Percentiles rank a stretch among this genome's conserved stretches.
These are phyloP conservation scores for Diutina siamensis DNA, from an alignment of 1,139 yeast genomes.

Conservation along the genomic window DNA sequence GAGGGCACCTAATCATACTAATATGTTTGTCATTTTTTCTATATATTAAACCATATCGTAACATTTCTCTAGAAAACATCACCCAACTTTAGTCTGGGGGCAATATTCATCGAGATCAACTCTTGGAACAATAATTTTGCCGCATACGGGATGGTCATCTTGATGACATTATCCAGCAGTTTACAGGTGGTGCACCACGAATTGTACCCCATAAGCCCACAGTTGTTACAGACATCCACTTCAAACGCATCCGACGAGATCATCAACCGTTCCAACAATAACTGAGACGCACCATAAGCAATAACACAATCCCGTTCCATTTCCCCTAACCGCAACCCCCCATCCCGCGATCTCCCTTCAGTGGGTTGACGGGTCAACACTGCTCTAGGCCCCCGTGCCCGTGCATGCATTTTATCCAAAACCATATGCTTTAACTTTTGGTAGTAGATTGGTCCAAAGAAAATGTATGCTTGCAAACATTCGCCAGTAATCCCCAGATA, in stretches of 20 bases:
- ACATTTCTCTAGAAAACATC: conserved; percentile 65
- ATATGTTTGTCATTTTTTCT: too few relatives aligned
- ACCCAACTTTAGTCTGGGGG: conserved; percentile 83
- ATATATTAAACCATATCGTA: too few relatives aligned
- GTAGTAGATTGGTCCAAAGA: conserved; percentile 96
- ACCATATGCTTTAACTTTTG: conserved; percentile 99
- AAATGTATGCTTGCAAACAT: conserved; percentile 90
- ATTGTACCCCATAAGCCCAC: conserved; percentile 98
- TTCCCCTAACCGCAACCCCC: conserved; percentile 97
- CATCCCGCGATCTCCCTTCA: conserved; percentile 98
- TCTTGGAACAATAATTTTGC: conserved; percentile 95
- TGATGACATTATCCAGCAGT: conserved; percentile 73
- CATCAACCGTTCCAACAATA: conserved; percentile 89
- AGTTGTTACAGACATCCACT: conserved; percentile 84
- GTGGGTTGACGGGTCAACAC: conserved; percentile 98
- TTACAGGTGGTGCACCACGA: conserved; percentile 97
- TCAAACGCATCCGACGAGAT: conserved; percentile 95
- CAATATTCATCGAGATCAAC: conserved; percentile 91
- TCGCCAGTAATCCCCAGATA: conserved; percentile 99
- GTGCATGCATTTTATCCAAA: conserved; percentile 96
- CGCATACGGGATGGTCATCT: conserved; percentile 97
- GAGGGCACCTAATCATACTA: too few relatives aligned
- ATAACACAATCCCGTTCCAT: conserved; percentile 99
- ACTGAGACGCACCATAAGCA: conserved; percentile 97
- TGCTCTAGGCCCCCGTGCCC: conserved; percentile 99